Evolutionary conservation across 345 rosid genomes (phyloP), one percentile per base, ranked within the genome.

Genomic region (Sonneratia caseolaris): DNA sequence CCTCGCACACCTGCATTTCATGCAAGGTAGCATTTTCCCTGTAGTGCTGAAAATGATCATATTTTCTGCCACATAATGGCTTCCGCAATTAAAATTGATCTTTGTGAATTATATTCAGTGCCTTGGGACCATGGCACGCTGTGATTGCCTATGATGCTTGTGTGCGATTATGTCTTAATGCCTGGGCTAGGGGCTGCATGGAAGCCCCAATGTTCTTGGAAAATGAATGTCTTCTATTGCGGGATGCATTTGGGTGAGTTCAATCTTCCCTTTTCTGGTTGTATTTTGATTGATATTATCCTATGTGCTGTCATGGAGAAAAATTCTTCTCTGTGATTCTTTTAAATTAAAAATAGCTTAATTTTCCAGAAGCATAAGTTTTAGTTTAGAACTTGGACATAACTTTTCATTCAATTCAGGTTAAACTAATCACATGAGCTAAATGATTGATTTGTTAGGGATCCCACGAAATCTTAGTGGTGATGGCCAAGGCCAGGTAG

Each of bases 111-210:
- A 75, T 42, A 73, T 71, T 66, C 89, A 95, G 99, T 79, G 89
- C 97, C 68, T 81, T 86, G 42, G 97, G 99, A 56, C 97, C 97
- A 59, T 95, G 99, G 99, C 91, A 92, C 84, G 93, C 93, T 69
- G 93, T 95, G 43, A 81, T 95, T 83, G 89, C 99, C 11, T 95
- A 95, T 80, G 99, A 95, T 79, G 99, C 93, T 71, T 95, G 97
- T 74, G 97, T 92, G 66, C 91, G 97, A 37, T 87, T 95, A 72
- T 95, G 99, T 78, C 99, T 95, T 79, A 91, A 95, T 81, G 96
- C 99, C 53, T 95, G 99, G 99, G 95, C 99, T 64, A 87, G 84
- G 83, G 97, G 99, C 69, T 95, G 99, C 83, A 82, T 81, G 96
- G 97, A 95, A 79, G 97, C 99, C 83, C 99, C 99, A 21, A 82